Evolutionary conservation across 495 filamentous ascomycete genomes (phyloP), one percentile per base, ranked within the genome.

Genomic region (Patellaria atrata): DNA sequence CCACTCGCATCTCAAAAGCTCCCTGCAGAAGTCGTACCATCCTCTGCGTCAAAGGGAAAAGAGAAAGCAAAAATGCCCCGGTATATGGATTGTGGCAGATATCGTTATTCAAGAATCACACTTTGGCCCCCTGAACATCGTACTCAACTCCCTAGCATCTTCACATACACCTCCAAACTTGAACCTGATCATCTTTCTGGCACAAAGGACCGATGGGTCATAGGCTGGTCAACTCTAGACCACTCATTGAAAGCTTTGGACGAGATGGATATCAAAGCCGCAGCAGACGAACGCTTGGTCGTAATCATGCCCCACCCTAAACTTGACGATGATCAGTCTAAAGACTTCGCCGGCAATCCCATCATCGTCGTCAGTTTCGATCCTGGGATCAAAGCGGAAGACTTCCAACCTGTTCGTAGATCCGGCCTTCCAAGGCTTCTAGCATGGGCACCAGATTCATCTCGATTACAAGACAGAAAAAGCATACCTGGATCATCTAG

Each of bases 91-190:
- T 26, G 39, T 23, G 30, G 20, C 9, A n/a, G 17, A 2, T 50
- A 35, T 16, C 18, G 38, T 1, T 41, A 50, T 17, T 35, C 42
- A 0, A 14, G 10, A n/a, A 43, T 50, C 13, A 42, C 19, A 20
- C 38, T 50, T 34, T 50, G 41, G 42, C 46, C 46, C 2, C 42
- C 42, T 14, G 28, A 38, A 5, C 33, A 33, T 2, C 23, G 29
- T 2, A 26, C 21, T 5, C 24, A 39, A 18, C 38, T 50, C 3
- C 46, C 45, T 26, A 7, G 25, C 22, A 50, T 50, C 8, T n/a
- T n/a, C n/a, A n/a, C n/a, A n/a, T n/a, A n/a, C n/a, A n/a, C n/a
- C n/a, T n/a, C n/a, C n/a, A n/a, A n/a, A n/a, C 33, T 50, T 12
- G 45, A 50, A 17, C 46, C 46, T 5, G 32, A 24, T 16, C 30